Percentiles rank a stretch among this genome's conserved stretches.
phyloP scores from a whole-genome alignment of 73 alveolate genomes.

The Tetrahymena malaccensis region DNA sequence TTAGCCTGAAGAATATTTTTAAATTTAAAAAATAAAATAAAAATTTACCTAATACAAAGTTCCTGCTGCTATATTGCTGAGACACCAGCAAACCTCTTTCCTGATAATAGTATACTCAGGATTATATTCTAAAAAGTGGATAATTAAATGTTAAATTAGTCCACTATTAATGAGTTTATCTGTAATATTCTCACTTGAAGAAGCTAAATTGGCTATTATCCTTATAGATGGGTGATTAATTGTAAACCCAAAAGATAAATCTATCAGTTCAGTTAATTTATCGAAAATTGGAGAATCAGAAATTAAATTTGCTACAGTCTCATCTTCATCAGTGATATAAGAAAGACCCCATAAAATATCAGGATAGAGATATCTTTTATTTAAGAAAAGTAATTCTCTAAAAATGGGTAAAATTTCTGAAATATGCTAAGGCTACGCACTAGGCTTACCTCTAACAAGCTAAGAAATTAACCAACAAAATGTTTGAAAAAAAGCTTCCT shows the following conservation, averaged over 20 bases:
- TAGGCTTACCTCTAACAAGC: neutral
- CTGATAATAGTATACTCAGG: neutral
- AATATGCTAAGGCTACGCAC: neutral
- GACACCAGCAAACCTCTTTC: neutral
- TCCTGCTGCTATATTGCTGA: neutral
- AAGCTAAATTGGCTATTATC: neutral
- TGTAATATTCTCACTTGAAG: neutral
- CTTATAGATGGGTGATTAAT: neutral
- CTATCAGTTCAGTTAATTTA: neutral
- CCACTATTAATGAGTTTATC: neutral
- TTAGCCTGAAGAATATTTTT: neutral
- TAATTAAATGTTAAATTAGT: neutral
- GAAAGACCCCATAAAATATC: neutral
- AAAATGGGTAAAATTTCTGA: neutral
- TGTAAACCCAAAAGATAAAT: neutral
- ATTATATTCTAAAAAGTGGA: neutral
- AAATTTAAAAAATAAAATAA: neutral
- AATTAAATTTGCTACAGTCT: neutral
- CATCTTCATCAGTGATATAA: neutral
- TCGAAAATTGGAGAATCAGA: neutral
- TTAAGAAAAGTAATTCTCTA: neutral
- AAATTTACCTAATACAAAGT: neutral
- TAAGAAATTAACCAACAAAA: neutral
- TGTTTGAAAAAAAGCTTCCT: neutral
- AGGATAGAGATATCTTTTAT: neutral